Base-by-base conservation (phyloP, 306 rosid genomes). In the Cercis canadensis region DNA sequence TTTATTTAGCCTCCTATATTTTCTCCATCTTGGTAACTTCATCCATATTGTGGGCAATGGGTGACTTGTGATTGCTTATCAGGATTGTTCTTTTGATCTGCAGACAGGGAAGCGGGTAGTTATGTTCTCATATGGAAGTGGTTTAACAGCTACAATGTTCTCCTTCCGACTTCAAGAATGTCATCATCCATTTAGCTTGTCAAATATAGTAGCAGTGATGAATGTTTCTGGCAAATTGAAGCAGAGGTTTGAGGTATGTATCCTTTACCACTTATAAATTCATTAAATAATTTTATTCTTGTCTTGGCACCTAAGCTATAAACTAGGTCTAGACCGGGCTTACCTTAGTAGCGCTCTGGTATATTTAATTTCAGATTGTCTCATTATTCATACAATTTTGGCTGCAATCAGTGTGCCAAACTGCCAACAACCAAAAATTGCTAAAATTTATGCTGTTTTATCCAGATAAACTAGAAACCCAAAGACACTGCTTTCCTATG, bases 101-200 rank as follows among this genome's bases (percentile, higher is more conserved):
- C 84, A 92, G 98, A 72, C 61, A 4, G 94, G 92, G 57, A 85
- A 84, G 62, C 65, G 92, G 66, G 89, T 84, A 65, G 76, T 89
- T 37, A 46, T 89, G 87, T 92, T 89, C 81, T 92, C 98, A 1
- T 92, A 89, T 51, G 98, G 98, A 46, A 92, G 98, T 59, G 98
- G 98, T 53, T 79, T 80, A 60, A 83, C 98, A 18, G 83, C 98
- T 51, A 86, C 98, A 14, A 69, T 92, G 89, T 92, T 92, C 82
- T 92, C 92, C 7, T 75, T 92, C 75, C 80, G 51, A 49, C 37
- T 87, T 69, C 75, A 65, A 64, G 83, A 87, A 1, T 85, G 85
- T 66, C 87, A 81, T 64, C 80, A 76, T 55, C 98, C 89, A 8
- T 89, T 92, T 57, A 86, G 80, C 83, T 65, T 92, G 89, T 79